Base-by-base conservation (phyloP, 2,329 filamentous ascomycete species). In the Cytospora schulzeri region DNA sequence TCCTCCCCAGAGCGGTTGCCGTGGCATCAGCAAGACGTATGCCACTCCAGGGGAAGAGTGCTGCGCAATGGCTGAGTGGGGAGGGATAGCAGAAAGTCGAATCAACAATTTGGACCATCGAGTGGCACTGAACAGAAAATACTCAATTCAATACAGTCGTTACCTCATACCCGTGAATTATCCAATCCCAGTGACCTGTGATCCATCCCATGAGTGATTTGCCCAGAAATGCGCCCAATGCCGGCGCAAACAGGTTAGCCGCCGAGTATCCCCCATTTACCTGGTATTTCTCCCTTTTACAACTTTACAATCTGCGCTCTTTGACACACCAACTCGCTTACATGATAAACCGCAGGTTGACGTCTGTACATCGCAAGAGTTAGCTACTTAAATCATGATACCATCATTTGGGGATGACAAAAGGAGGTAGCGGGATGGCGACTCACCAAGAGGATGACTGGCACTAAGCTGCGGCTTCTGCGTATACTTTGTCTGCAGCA, bases 381-480 rank as follows among this genome's bases (percentile, higher is more conserved):
- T 48, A 66, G 62, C 50, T 26, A 35, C 31, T 14, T 24, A 17
- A 6, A n/a, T 12, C 58, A n/a, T n/a, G 7, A 26, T 9, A 26
- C 2, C 1, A 56, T 2, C 9, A 26, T 15, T 38, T 17, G n/a
- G 19, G 22, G 14, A 5, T 12, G 15, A 19, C n/a, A 38, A 17
- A 11, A 22, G 17, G 19, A 9, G 29, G 5, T 5, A 19, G 7
- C 1, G 17, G 38, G 31, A 24, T 15, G 12, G 22, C 8, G 22
- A 79, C 88, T 80, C 88, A 97, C 94, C 93, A 73, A 99, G 81
- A 41, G 95, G 95, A 78, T 99, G 95, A 76, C 93, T 97, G 80
- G 92, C 94, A 73, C 93, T 97, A 69, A 99, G 81, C 81, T 99
- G 95, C 60, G 95, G 95, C 80, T 97, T 97, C 79, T 99, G 95